These are phyloP conservation scores for Zygotorulaspora mrakii DNA, from an alignment of 1,139 yeast genomes.

Conservation along the genomic window DNA sequence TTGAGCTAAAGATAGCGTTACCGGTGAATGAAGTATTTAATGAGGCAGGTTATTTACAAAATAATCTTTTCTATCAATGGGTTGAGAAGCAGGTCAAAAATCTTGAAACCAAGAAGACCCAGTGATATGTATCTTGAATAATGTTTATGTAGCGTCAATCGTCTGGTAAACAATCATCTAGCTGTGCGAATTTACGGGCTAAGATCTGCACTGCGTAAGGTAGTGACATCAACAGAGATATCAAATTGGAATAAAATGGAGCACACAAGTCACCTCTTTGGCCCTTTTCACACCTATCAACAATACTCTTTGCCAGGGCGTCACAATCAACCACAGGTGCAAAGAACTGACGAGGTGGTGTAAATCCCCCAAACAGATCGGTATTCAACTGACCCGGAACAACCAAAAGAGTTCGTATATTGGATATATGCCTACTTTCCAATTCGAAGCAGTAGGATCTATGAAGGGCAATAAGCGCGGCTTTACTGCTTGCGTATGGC, in stretches of 20 bases:
- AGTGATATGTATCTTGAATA: conserved; percentile 7
- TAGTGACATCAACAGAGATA: conserved; percentile 50
- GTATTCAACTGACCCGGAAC: conserved; percentile 68
- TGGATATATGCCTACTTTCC: conserved; percentile 19
- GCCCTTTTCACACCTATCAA: conserved; percentile 44
- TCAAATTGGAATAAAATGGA: conserved; percentile 60
- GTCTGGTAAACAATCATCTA: conserved; percentile 33
- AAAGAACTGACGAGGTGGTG: conserved; percentile 53
- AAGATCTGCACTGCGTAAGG: conserved; percentile 49
- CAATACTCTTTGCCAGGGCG: conserved; percentile 45
- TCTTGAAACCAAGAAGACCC: conserved; percentile 21
- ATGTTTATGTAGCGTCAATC: conserved; percentile 13
- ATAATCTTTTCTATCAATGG: conserved; percentile 28
- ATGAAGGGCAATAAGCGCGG: conserved; percentile 55
- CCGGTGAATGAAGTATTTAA: conserved; percentile 32
- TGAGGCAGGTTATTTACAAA: conserved; percentile 33
- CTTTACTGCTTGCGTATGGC: conserved; percentile 62
- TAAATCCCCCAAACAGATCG: conserved; percentile 57
- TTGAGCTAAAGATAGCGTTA: conserved; percentile 16
- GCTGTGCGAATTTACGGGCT: conserved; percentile 43
- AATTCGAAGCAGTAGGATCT: conserved; percentile 57
- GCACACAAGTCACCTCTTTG: conserved; percentile 50
- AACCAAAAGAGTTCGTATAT: conserved; percentile 48
- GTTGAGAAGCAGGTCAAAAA: conserved; percentile 26
- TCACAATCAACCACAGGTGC: conserved; percentile 57